A percentile compares a stretch with the other conserved stretches of the same genome.
phyloP scores from a whole-genome alignment of 306 rosid species.

The Acmispon strigosus region DNA sequence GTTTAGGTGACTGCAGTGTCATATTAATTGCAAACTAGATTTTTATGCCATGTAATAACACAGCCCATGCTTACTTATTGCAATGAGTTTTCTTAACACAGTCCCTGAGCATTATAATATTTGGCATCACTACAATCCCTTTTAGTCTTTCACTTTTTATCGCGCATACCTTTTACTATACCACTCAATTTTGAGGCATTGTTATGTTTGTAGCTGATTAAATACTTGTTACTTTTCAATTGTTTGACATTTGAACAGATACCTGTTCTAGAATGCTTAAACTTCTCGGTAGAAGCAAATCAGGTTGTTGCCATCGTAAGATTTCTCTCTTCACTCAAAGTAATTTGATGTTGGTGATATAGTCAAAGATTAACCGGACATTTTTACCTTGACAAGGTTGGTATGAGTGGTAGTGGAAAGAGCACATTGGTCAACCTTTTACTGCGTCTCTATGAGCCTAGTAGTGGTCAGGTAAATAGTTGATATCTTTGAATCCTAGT shows the following conservation, averaged over 20 bases:
- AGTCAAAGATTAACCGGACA: conserved; percentile 8
- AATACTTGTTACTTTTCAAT: background rate
- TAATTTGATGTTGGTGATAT: conserved; percentile 3
- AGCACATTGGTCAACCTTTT: conserved; percentile 82
- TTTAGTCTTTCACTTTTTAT: background rate
- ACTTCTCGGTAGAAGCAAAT: conserved; percentile 52
- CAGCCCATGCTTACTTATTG: background rate
- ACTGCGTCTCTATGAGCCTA: conserved; percentile 89
- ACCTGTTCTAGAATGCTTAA: conserved; percentile 46
- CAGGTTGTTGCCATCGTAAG: conserved; percentile 78
- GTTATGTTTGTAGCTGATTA: background rate
- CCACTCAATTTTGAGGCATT: background rate
- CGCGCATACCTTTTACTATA: background rate
- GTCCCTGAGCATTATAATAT: background rate
- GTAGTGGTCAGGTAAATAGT: conserved; percentile 67
- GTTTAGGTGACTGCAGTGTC: no score
- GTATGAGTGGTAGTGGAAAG: conserved; percentile 96
- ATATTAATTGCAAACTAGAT: no score
- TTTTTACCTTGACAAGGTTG: conserved; percentile 47
- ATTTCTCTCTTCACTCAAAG: background rate
- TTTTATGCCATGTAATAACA: no score
- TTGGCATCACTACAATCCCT: background rate
- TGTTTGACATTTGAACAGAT: conserved; percentile 39
- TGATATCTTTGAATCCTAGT: conserved; percentile 1
- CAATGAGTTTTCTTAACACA: background rate